Conservation (phyloP, 2,329 filamentous ascomycete species). For the Aureobasidium zeae region DNA sequence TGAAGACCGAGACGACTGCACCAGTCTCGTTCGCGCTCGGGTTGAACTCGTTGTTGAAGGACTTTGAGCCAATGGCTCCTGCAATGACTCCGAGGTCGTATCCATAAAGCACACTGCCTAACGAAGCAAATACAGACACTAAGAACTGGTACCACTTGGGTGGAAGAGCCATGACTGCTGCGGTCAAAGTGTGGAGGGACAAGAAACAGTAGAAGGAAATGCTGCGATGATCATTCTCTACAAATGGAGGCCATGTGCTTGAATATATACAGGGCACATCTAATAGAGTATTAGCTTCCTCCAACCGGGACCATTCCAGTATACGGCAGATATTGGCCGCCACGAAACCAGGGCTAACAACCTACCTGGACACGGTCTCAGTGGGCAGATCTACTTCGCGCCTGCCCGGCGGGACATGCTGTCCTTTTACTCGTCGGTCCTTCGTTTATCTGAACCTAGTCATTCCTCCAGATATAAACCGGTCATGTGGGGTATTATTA, state of each 20-base stretch:
- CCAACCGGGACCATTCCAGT: conserved; percentile 5
- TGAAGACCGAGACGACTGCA: conserved; percentile 7
- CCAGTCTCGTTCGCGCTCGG: conserved; percentile 30
- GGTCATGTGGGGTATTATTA: conserved; percentile 6
- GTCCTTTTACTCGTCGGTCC: neutral
- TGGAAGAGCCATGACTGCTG: conserved; percentile 46
- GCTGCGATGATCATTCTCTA: conserved; percentile 1
- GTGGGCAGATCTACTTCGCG: no score
- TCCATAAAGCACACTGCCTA: conserved; percentile 50
- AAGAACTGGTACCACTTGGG: conserved; percentile 54
- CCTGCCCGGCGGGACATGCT: conserved; percentile 6
- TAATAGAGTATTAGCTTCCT: neutral
- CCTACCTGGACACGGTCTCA: no score
- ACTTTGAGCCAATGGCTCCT: conserved; percentile 42
- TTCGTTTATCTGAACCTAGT: conserved; percentile 2
- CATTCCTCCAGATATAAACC: neutral
- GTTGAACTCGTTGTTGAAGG: conserved; percentile 35
- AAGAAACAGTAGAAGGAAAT: neutral
- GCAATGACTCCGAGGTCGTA: conserved; percentile 54
- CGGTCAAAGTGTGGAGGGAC: conserved; percentile 18
- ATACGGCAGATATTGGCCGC: conserved; percentile 8
- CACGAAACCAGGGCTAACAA: conserved; percentile 1
- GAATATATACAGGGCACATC: conserved; percentile 5
- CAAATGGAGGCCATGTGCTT: neutral
- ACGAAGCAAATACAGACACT: conserved; percentile 49